Evolutionary conservation across 169 alveolate species (phyloP).

Genomic region (Cystoisospora suis): DNA sequence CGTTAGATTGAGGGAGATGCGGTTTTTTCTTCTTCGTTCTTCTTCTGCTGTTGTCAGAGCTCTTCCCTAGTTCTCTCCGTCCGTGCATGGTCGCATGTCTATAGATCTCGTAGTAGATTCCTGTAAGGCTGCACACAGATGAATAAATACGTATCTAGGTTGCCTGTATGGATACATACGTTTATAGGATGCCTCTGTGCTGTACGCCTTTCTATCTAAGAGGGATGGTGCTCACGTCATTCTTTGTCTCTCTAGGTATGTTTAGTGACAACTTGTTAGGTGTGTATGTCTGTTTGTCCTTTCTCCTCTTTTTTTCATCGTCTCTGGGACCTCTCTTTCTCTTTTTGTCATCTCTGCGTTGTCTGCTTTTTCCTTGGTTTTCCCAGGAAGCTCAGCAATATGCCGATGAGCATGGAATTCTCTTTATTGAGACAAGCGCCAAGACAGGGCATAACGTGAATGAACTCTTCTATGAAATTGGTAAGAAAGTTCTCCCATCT

Average conservation of each 20-base stretch:
- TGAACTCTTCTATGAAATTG: constrained; percentile 80
- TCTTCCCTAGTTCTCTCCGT: too few relatives aligned
- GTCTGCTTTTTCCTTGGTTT: background rate
- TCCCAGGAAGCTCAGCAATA: constrained; percentile 76
- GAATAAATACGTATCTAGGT: background rate
- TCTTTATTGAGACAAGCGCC: constrained; percentile 87
- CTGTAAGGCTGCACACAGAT: too few relatives aligned
- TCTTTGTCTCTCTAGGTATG: background rate
- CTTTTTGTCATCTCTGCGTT: background rate
- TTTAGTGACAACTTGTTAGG: background rate
- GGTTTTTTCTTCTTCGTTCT: too few relatives aligned
- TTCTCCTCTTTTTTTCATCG: background rate
- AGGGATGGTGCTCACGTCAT: background rate
- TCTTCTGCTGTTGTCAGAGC: too few relatives aligned
- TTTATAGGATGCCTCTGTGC: too few relatives aligned
- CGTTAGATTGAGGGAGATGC: too few relatives aligned
- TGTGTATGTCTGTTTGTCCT: background rate
- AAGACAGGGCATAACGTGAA: constrained; percentile 87
- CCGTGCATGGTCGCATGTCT: too few relatives aligned
- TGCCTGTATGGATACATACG: background rate
- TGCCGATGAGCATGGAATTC: constrained; percentile 82
- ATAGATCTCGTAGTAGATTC: too few relatives aligned
- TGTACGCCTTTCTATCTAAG: too few relatives aligned
- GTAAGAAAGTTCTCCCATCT: background rate
- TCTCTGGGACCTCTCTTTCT: background rate